Percentiles rank a stretch among this genome's conserved stretches.
Conservation (phyloP, 176 grass and related monocot species). For the Juncus effusus region DNA sequence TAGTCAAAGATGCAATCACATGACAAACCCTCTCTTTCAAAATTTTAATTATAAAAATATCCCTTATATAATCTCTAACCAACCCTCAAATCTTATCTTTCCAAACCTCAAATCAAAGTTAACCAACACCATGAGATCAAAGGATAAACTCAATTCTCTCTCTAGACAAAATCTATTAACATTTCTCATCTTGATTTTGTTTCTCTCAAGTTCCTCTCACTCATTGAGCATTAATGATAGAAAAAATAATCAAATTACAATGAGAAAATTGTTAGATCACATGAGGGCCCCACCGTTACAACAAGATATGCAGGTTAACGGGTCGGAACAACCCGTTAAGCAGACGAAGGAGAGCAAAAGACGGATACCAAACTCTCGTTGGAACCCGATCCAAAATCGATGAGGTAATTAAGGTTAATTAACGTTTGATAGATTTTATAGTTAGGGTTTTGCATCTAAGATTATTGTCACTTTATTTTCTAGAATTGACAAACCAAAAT, state of each 20-base stretch:
- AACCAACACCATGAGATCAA: background rate
- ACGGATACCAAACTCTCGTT: background rate
- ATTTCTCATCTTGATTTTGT: slow-evolving; percentile 18
- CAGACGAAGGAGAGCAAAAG: slow-evolving; percentile 18
- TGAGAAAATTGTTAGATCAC: slow-evolving; percentile 17
- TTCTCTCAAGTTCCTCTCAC: slow-evolving; percentile 3
- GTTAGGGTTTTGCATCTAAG: too few species aligned
- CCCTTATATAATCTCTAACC: slow-evolving; percentile 22
- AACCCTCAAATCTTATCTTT: slow-evolving; percentile 9
- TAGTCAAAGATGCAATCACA: slow-evolving; percentile 29
- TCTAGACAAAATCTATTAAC: background rate
- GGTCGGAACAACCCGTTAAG: background rate
- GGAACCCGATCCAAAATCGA: slow-evolving; percentile 4
- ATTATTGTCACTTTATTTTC: background rate
- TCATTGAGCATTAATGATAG: slow-evolving; percentile 12
- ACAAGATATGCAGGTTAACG: slow-evolving; percentile 18
- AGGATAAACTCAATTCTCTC: slow-evolving; percentile 13
- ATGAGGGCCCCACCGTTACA: background rate
- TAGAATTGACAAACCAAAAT: background rate
- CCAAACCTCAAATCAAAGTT: background rate
- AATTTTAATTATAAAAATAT: slow-evolving; percentile 5
- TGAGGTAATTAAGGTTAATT: background rate
- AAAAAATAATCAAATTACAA: slow-evolving; percentile 1
- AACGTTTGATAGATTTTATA: background rate
- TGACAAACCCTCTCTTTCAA: slow-evolving; percentile 18